Percentiles rank a stretch among this genome's conserved stretches.
These are phyloP conservation scores for Hanseniaspora mollemarum DNA, from an alignment of 805 yeast species.

Conservation along the genomic window DNA sequence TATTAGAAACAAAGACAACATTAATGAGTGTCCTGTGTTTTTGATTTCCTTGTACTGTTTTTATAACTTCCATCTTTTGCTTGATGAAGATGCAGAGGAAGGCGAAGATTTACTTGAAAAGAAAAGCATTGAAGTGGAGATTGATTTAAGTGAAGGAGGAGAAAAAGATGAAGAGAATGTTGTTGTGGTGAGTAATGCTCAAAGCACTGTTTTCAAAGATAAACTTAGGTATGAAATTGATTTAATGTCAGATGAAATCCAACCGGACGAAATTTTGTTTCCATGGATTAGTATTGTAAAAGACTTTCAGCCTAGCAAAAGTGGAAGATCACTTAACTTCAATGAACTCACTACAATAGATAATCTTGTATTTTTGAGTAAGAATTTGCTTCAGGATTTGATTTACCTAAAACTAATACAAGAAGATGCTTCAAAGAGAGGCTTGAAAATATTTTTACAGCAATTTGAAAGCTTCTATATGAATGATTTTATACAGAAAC, in stretches of 20 bases:
- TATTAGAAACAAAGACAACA: not conserved
- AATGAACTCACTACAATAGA: not conserved
- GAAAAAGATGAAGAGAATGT: not conserved
- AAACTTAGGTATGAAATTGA: slow-evolving; percentile 2
- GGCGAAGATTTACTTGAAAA: no score
- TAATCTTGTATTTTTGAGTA: slow-evolving; percentile 2
- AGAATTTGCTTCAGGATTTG: slow-evolving; percentile 7
- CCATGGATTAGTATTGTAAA: slow-evolving; percentile 13
- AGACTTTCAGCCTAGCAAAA: not conserved
- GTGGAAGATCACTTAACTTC: not conserved
- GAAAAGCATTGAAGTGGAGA: not conserved
- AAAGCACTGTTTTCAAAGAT: not conserved
- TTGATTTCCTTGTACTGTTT: slow-evolving; percentile 4
- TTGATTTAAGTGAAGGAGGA: not conserved
- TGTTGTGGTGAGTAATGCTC: not conserved
- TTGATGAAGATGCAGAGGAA: slow-evolving; percentile 10
- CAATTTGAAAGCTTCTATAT: slow-evolving; percentile 10
- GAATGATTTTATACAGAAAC: slow-evolving; percentile 10
- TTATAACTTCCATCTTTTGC: slow-evolving; percentile 7
- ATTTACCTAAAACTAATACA: slow-evolving; percentile 7
- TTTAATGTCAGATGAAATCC: not conserved
- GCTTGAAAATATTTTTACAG: slow-evolving; percentile 3
- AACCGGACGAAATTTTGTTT: slow-evolving; percentile 9
- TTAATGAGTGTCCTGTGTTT: slow-evolving; percentile 11
- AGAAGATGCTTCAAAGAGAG: not conserved